Base-by-base conservation (phyloP, 257 asterid species). In the Prunella vulgaris region DNA sequence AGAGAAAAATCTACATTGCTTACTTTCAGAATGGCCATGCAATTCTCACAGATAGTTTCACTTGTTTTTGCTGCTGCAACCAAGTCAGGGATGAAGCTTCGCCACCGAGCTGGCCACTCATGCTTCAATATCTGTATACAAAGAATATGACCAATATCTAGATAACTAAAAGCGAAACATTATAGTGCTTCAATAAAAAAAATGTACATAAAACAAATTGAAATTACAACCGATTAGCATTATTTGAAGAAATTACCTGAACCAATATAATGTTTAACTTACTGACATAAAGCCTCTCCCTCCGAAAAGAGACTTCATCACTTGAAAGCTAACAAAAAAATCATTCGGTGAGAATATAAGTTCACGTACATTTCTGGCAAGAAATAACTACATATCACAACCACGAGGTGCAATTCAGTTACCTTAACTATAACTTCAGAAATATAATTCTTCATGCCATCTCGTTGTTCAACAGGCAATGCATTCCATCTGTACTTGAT, bases 401-500 rank as follows among this genome's bases (percentile, higher is more conserved):
- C 17, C 33, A 32, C 37, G 40, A 28, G 35, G 24, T 15, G 30
- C 15, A 15, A 38, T 15, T 38, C 8, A 57, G 21, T 74, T 83
- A 94, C 99, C 95, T 87, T 89, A 25, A 94, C 99, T 67, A 94
- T 94, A 70, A 94, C 96, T 52, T 94, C 98, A 80, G 99, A 94
- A 64, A 94, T 94, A 80, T 91, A 94, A 81, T 94, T 94, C 70
- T 94, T 94, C 99, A 94, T 94, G 82, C 99, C 99, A 79, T 89
- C 98, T 58, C 99, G 81, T 80, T 94, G 99, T 72, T 89, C 98
- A 35, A 72, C 89, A 3, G 99, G 99, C 79, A 94, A 84, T 14
- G 98, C 98, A 77, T 94, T 94, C 99, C 99, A 94, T 82, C 96
- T 87, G 63, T 94, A 94, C 86, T 94, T 94, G 53, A 94, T 89